Evolutionary conservation across 768 basidiomycete genomes (phyloP), one percentile per base, ranked within the genome.

Genomic region (Hydnum rufescens): DNA sequence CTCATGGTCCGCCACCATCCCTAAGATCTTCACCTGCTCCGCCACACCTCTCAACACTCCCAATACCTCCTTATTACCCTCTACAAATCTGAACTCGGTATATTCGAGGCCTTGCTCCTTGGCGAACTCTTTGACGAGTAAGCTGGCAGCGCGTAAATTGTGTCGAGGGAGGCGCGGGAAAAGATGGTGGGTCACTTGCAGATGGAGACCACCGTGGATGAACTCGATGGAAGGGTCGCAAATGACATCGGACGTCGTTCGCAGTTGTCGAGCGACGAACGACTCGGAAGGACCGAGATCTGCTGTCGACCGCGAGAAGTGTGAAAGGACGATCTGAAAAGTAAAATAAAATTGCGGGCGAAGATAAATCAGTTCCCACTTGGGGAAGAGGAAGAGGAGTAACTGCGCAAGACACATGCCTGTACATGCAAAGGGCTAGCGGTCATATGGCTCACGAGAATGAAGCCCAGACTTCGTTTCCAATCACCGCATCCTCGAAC

Each of bases 161-260:
- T 97, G 93, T 34, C 95, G 73, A 2, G 95, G 95, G 1, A 96
- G 71, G 6, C 95, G 80, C 19, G 95, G 95, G 70, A 96, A 96
- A 54, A 97, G 74, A 64, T 96, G 92, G 60, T 99, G 95, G 2
- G 93, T 89, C 42, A 96, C 87, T 65, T 99, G 95, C 8, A 97
- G 77, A 59, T 99, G 88, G 19, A 99, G 75, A n/a, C 95, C 95
- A 6, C 95, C 95, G 61, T 99, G 95, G 31, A 99, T 66, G 62
- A 90, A 96, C 50, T 74, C 84, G 58, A 96, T 72, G 30, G 77
- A 75, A 1, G 80, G 71, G 2, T 78, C 76, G 66, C 95, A 97
- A 55, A 85, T 76, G 39, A 99, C 88, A 64, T 99, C 95, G 43
- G 86, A 82, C 0, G 95, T 97, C n/a, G 95, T 99, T 47, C 95